A percentile compares a stretch with the other conserved stretches of the same genome.
These are phyloP conservation scores for Passalora sequoiae DNA, from an alignment of 2,329 filamentous ascomycete species.

Conservation along the genomic window DNA sequence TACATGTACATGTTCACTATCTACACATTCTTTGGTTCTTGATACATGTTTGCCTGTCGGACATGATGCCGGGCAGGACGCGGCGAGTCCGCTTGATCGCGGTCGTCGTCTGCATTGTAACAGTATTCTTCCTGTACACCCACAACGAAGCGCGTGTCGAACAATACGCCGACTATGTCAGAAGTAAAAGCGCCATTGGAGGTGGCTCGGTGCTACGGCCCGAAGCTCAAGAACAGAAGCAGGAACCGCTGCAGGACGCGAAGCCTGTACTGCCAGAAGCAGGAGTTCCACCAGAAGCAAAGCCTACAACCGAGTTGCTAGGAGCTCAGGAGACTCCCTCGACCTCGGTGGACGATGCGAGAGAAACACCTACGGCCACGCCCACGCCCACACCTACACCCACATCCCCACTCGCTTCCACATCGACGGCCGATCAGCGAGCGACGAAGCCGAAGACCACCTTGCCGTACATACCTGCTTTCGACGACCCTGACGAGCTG, in stretches of 20 bases:
- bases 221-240: conserved; percentile 9
- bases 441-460: background rate
- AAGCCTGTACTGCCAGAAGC: conserved; percentile 1
- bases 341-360: background rate
- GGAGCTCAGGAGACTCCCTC: conserved; percentile 5
- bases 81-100: conserved; percentile 25
- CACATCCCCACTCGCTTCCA: conserved; percentile 3
- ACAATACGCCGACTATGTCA: conserved; percentile 14
- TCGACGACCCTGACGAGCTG: conserved; percentile 2
- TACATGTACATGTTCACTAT: too few relatives aligned
- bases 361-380: conserved; percentile 3
- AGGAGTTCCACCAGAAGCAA: background rate
- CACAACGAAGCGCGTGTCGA: conserved; percentile 14
- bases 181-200: conserved; percentile 13
- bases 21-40: too few relatives aligned
- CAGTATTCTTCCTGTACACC: conserved; percentile 26
- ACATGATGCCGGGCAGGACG: conserved; percentile 25
- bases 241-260: conserved; percentile 5
- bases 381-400: conserved; percentile 7
- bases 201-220: conserved; percentile 20
- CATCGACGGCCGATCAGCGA: background rate
- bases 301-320: background rate
- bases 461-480: background rate
- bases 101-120: conserved; percentile 22
- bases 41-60: too few relatives aligned